These are phyloP conservation scores for Suillus fuscotomentosus DNA, from an alignment of 768 basidiomycete genomes.

Conservation along the genomic window DNA sequence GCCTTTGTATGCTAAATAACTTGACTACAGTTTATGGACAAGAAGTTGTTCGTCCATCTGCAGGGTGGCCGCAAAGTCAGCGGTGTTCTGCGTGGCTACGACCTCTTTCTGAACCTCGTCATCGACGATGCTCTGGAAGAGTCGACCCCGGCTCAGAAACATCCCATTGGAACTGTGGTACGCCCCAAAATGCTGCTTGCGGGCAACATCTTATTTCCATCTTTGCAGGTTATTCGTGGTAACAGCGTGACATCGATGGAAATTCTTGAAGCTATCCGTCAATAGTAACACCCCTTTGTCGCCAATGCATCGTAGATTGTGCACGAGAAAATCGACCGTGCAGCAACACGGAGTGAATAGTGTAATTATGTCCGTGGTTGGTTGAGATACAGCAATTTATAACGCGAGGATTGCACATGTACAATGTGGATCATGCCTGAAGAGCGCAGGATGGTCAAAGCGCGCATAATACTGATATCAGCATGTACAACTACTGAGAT, in stretches of 20 bases:
- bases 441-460: neutral
- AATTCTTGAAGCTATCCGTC: conserved; percentile 64
- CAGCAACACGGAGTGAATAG: neutral
- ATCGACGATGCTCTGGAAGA: conserved; percentile 96
- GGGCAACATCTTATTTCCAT: neutral
- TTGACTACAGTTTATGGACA: conserved; percentile 92
- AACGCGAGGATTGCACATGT: neutral
- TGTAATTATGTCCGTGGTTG: neutral
- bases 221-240: conserved; percentile 84
- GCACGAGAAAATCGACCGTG: neutral
- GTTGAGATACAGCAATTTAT: neutral
- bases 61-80: conserved; percentile 96
- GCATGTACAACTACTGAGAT: neutral
- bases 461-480: neutral
- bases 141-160: conserved; percentile 83
- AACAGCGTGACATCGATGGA: conserved; percentile 98
- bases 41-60: conserved; percentile 90
- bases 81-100: conserved; percentile 93
- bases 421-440: neutral
- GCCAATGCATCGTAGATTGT: neutral
- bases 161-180: conserved; percentile 90
- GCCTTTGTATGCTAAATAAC: neutral
- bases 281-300: neutral
- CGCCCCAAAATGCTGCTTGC: conserved; percentile 29
- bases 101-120: conserved; percentile 97